These are phyloP conservation scores for Ilyonectria mors-panacis DNA, from an alignment of 2,329 filamentous ascomycete species.

Conservation along the genomic window DNA sequence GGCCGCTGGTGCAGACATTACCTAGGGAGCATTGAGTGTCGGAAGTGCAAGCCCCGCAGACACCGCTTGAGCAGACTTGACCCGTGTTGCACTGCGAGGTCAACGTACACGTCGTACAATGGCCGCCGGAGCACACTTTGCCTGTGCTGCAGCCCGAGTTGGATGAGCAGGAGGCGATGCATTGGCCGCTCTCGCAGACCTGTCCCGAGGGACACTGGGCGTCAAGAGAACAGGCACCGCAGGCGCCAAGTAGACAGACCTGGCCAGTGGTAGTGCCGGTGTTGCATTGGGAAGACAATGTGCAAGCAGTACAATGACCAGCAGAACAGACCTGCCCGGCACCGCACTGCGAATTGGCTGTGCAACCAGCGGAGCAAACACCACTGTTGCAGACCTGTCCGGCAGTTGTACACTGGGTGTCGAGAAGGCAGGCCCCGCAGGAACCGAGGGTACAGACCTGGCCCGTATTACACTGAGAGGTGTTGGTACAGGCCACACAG, in stretches of 20 bases:
- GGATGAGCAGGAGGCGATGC: conserved; percentile 22
- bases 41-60: conserved; percentile 14
- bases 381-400: conserved; percentile 14
- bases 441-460: conserved; percentile 9
- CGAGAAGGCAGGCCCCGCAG: conserved; percentile 1
- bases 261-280: neutral
- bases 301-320: conserved; percentile 19
- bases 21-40: conserved; percentile 17
- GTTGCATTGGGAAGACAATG: conserved; percentile 17
- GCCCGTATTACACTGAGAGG: conserved; percentile 23
- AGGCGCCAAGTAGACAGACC: conserved; percentile 7
- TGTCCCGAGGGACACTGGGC: conserved; percentile 1
- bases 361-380: conserved; percentile 21
- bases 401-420: conserved; percentile 6
- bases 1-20: conserved; percentile 18
- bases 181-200: conserved; percentile 22
- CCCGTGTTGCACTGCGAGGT: conserved; percentile 28
- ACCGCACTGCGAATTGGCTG: conserved; percentile 14
- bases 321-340: conserved; percentile 24
- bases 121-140: conserved; percentile 15
- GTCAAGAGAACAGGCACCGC: conserved; percentile 4
- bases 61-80: conserved; percentile 22
- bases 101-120: conserved; percentile 23
- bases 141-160: conserved; percentile 20
- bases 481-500: conserved; percentile 18